These are phyloP conservation scores for Komagataella pastoris DNA, from an alignment of 805 yeast genomes.

Conservation along the genomic window DNA sequence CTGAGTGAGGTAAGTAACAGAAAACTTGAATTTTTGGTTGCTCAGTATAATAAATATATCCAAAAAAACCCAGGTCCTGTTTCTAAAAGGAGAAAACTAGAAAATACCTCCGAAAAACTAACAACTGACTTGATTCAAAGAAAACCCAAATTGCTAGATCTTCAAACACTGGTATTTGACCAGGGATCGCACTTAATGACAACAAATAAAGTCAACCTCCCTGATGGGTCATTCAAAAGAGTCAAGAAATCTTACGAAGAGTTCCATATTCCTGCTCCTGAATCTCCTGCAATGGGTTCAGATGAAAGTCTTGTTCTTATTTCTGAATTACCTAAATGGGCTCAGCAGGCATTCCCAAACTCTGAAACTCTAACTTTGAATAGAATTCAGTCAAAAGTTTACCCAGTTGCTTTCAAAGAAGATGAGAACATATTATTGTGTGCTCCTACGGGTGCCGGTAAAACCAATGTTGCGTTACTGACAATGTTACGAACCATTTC, in stretches of 20 bases:
- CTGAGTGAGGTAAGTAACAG: constrained; percentile 27
- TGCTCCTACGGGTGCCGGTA: constrained; percentile 99
- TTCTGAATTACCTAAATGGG: constrained; percentile 68
- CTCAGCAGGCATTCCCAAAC: constrained; percentile 58
- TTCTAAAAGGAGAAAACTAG: neutral
- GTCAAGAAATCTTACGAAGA: constrained; percentile 70
- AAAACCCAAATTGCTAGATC: constrained; percentile 43
- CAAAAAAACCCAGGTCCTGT: neutral
- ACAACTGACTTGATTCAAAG: constrained; percentile 8
- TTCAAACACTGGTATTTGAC: constrained; percentile 51
- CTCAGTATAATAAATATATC: constrained; percentile 22
- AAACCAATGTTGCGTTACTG: constrained; percentile 91
- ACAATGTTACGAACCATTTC: constrained; percentile 53
- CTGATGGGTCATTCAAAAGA: constrained; percentile 73
- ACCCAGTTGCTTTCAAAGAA: constrained; percentile 57
- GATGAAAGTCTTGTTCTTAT: constrained; percentile 40
- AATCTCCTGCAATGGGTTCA: constrained; percentile 21
- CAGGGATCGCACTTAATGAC: constrained; percentile 64
- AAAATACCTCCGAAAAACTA: neutral
- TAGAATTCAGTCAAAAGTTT: constrained; percentile 73
- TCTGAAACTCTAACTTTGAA: constrained; percentile 58
- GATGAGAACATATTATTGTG: constrained; percentile 72
- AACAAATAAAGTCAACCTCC: constrained; percentile 41
- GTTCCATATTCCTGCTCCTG: constrained; percentile 84
- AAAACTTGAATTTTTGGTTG: constrained; percentile 26